phyloP scores from a whole-genome alignment of 768 basidiomycete genomes.

The Peribolospora baueri region DNA sequence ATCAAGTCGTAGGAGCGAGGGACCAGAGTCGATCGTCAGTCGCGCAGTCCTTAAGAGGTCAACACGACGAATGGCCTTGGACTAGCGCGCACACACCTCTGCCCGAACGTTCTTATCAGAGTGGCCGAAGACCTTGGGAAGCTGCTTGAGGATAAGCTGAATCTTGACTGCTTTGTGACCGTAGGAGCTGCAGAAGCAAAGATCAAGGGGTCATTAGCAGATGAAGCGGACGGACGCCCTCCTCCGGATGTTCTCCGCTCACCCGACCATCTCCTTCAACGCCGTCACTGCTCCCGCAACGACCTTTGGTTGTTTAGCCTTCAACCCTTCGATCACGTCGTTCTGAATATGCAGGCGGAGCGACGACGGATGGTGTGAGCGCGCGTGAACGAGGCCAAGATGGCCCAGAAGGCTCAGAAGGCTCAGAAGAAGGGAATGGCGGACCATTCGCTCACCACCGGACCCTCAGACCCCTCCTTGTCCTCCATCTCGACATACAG shows the following conservation, averaged over 20 bases:
- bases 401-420: no score
- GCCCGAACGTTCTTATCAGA: conserved; percentile 84
- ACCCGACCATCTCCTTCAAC: conserved; percentile 68
- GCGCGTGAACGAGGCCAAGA: neutral
- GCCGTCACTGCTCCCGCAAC: conserved; percentile 55
- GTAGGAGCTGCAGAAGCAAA: conserved; percentile 32
- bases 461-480: conserved; percentile 23
- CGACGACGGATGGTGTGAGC: neutral
- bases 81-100: conserved; percentile 25
- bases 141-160: conserved; percentile 52
- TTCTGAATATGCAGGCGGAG: conserved; percentile 22
- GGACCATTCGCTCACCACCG: no score
- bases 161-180: conserved; percentile 50
- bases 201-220: neutral
- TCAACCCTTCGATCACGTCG: conserved; percentile 60
- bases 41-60: no score
- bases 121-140: conserved; percentile 86
- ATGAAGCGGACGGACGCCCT: neutral
- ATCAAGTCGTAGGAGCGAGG: neutral
- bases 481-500: conserved; percentile 92
- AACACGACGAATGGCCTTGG: neutral
- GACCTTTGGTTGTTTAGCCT: conserved; percentile 81
- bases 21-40: no score
- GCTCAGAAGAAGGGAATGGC: no score
- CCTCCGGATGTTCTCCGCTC: no score